Evolutionary conservation across 2,329 filamentous ascomycete genomes (phyloP).

Genomic region (Fusarium fracticaudum): DNA sequence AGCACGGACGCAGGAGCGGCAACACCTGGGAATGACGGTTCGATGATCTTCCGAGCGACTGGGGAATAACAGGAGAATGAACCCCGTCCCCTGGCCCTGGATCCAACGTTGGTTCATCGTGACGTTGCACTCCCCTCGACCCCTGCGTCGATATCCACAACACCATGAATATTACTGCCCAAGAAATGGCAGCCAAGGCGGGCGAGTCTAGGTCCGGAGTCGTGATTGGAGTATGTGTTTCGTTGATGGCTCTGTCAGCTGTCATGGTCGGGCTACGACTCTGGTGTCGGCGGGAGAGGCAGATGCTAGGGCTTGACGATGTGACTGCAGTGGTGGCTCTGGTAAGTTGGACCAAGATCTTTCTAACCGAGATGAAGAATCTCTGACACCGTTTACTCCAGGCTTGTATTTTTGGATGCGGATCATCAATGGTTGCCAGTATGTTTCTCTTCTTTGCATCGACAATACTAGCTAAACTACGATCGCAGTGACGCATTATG

Average conservation of each 20-base stretch:
- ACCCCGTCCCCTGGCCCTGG: background rate
- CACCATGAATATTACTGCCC: background rate
- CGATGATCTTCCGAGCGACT: background rate
- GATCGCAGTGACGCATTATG: slow-evolving; percentile 27
- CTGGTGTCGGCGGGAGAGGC: slow-evolving; percentile 9
- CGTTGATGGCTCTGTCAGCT: slow-evolving; percentile 5
- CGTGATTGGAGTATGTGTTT: background rate
- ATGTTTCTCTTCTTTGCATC: background rate
- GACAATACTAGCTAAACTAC: background rate
- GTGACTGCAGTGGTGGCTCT: background rate
- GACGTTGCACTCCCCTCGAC: background rate
- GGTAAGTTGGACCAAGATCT: background rate
- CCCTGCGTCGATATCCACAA: background rate
- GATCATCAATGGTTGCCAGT: slow-evolving; percentile 22
- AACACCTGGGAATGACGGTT: background rate
- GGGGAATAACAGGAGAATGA: background rate
- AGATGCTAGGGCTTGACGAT: slow-evolving; percentile 21
- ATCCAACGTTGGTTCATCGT: background rate
- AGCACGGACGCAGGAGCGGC: background rate
- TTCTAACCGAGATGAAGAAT: accelerated
- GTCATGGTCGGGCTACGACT: slow-evolving; percentile 22
- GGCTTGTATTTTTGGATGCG: slow-evolving; percentile 13
- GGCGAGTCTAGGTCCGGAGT: background rate
- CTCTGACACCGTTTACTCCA: background rate
- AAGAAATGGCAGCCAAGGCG: background rate